A percentile compares a stretch with the other conserved stretches of the same genome.
phyloP scores from a whole-genome alignment of 1,284 basidiomycete genomes.

The Apiotrichum gamsii region DNA sequence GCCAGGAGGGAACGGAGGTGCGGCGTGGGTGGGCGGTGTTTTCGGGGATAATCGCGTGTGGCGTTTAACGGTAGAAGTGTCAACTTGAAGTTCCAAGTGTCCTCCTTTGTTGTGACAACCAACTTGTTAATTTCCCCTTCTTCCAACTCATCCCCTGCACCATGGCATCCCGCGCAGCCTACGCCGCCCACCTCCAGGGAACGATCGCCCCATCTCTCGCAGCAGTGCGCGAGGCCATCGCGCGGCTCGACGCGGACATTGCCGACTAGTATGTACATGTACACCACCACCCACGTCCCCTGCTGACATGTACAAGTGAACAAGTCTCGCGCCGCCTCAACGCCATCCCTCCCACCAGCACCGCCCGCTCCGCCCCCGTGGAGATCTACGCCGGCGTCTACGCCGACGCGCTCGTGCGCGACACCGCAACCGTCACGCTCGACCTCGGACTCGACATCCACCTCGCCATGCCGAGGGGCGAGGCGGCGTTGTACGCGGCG shows the following conservation, averaged over 20 bases:
- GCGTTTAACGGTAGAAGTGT: no score
- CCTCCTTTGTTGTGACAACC: no score
- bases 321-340: constrained; percentile 17
- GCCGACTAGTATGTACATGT: constrained; percentile 23
- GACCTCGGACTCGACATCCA: constrained; percentile 37
- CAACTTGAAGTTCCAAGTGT: no score
- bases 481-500: constrained; percentile 21
- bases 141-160: no score
- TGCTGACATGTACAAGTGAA: constrained; percentile 9
- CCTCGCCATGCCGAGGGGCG: constrained; percentile 17
- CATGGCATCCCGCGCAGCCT: constrained; percentile 6
- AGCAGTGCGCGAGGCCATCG: constrained; percentile 12
- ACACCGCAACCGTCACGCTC: constrained; percentile 23
- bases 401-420: constrained; percentile 27
- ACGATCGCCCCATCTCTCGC: constrained; percentile 18
- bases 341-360: constrained; percentile 4
- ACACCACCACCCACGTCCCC: neutral
- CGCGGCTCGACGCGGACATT: constrained; percentile 20
- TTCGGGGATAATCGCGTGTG: no score
- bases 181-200: constrained; percentile 12
- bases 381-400: constrained; percentile 35
- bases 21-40: neutral
- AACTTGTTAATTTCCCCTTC: no score
- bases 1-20: no score
- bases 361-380: constrained; percentile 16